Percentiles rank a stretch among this genome's conserved stretches.
phyloP scores from a whole-genome alignment of 2,329 filamentous ascomycete species.

The Diaporthe sp. region DNA sequence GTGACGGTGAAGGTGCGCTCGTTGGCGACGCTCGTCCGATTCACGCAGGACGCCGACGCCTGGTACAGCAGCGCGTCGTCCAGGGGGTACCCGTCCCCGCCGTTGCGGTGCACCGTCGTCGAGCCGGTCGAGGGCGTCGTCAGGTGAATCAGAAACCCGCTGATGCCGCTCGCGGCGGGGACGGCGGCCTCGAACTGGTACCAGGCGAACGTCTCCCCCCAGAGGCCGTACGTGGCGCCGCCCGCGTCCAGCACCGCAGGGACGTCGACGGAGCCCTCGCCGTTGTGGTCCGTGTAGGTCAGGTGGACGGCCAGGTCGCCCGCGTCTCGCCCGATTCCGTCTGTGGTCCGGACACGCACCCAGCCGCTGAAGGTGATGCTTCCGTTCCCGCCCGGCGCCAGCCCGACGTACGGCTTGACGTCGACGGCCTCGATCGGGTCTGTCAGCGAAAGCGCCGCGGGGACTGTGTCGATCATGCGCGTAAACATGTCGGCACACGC shows the following conservation, averaged over 20 bases:
- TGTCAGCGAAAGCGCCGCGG: conserved; percentile 47
- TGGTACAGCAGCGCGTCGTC: conserved; percentile 10
- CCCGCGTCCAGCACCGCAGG: conserved; percentile 35
- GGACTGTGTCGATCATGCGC: conserved; percentile 55
- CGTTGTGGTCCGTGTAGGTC: conserved; percentile 41
- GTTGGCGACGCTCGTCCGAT: not conserved
- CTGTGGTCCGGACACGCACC: conserved; percentile 46
- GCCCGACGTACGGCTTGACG: conserved; percentile 51
- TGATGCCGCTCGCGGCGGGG: conserved; percentile 46
- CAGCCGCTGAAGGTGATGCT: conserved; percentile 47
- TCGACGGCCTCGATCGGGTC: conserved; percentile 49
- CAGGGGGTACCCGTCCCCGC: not conserved
- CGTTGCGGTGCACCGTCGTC: not conserved
- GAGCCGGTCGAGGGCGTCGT: conserved; percentile 45
- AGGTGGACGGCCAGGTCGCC: conserved; percentile 46
- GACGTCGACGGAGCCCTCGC: not conserved
- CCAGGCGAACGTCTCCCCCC: conserved; percentile 48
- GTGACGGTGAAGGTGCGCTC: conserved; percentile 19
- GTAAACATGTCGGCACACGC: conserved; percentile 49
- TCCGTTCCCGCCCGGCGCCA: conserved; percentile 47
- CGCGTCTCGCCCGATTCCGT: conserved; percentile 43
- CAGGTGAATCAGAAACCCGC: conserved; percentile 50
- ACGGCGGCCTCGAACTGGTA: conserved; percentile 49
- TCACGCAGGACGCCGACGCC: conserved; percentile 13
- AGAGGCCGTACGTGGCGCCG: conserved; percentile 46